Base-by-base conservation (phyloP, 805 yeast genomes). In the Zygosaccharomyces siamensis region DNA sequence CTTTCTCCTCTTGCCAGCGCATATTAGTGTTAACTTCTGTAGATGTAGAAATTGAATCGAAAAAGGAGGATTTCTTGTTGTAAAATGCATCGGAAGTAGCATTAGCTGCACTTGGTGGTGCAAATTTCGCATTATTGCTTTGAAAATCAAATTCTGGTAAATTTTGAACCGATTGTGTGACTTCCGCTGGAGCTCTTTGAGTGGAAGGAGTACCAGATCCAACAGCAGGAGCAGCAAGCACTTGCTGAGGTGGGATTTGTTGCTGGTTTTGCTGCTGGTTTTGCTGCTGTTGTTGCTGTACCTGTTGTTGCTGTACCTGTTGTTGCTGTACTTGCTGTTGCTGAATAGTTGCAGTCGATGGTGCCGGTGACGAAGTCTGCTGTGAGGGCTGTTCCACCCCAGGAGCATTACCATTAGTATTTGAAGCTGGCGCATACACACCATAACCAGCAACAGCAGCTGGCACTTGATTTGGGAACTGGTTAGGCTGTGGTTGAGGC, bases 21-120 rank as follows among this genome's bases (percentile, higher is more conserved):
- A 80, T 72, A 26, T 64, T 66, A 7, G 66, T 61, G 23, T 68
- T 61, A 43, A 75, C 75, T 46, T 76, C 78, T 33, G 82, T 68
- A 3, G 89, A 82, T 8, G 89, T 79, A 8, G 95, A 85, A 49
- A 92, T 79, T 52, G 78, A 80, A 68, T 93, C 98, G 62, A 92
- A 92, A 67, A 93, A 92, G 1, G 97, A 89, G 11, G 89, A 79
- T 60, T 78, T 77, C 66, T 83, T 89, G 71, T 89, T 79, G 72
- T 93, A 93, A 26, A 75, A 78, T 18, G 67, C 61, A 12, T 60
- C 66, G 2, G 54, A 49, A 10, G 51, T 16, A 26, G 49, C 50
- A 14, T 26, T 46, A 12, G 44, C 32, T 23, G 44, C 44, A 41
- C 4, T 24, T 8, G 44, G 44, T 56, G 74, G 78, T 26, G 72